Base-by-base conservation (phyloP, 768 basidiomycete species). In the Auriscalpium microsporum region DNA sequence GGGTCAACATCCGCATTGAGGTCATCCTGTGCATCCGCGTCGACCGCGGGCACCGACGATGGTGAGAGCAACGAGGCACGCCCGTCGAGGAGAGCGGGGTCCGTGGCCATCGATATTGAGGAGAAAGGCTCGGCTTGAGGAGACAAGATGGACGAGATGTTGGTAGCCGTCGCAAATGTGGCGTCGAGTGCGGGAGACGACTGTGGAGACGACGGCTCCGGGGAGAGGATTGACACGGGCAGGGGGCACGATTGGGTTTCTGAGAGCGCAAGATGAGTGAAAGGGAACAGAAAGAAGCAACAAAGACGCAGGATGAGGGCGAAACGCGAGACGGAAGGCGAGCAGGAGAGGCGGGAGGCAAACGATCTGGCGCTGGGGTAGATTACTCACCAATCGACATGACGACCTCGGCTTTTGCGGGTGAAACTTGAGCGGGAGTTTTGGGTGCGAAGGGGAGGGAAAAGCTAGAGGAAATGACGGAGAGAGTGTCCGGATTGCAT, bases 1-100 rank as follows among this genome's bases (percentile, higher is more conserved):
- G 81, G 77, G 74, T 92, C 90, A 60, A 83, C 80, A 58, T 87
- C 87, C 54, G 67, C 45, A 40, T 61, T 60, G 48, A 51, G 38
- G 36, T 67, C 69, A 35, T 57, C 38, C 55, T 59, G 62, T 13
- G 54, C 64, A 9, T 65, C 67, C 54, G 57, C 53, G 45, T 71
- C 73, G 1, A 59, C 60, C 28, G 70, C 67, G 28, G 28, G 28
- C 8, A 56, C 52, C 38, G 67, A 64, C 13, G 59, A 38, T 45
- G 49, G n/a, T 21, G 44, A 44, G 35, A 51, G 58, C 45, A 56
- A 48, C 52, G 56, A 54, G 50, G 58, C 51, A 11, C 36, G 57
- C 16, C 21, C 11, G 35, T 60, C 59, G 8, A 45, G 14, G 46
- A 50, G 19, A 14, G 53, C 59, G 57, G 58, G 56, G 60, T 60